Evolutionary conservation across 1,284 basidiomycete species (phyloP).

Genomic region (Microbotryum silenes-acaulis): DNA sequence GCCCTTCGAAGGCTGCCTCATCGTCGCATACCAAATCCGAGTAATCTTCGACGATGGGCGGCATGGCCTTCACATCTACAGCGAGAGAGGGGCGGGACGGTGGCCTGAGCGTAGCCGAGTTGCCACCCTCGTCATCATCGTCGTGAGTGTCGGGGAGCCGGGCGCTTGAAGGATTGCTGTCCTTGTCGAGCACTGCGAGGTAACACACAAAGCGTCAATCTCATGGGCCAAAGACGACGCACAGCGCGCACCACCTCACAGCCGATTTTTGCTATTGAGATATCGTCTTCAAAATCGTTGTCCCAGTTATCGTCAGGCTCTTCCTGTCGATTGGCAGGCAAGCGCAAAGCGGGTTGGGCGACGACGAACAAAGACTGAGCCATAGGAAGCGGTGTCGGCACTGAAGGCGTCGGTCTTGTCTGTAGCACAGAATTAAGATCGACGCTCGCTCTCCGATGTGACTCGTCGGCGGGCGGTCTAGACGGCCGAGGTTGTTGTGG

Average conservation of each 20-base stretch:
- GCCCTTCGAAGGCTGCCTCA: constrained; percentile 53
- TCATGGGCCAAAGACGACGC: not conserved
- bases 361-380: too few species aligned
- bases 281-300: constrained; percentile 90
- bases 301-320: constrained; percentile 94
- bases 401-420: too few species aligned
- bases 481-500: too few species aligned
- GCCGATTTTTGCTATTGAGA: constrained; percentile 75
- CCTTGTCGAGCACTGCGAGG: constrained; percentile 5
- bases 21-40: constrained; percentile 72
- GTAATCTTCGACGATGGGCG: constrained; percentile 67
- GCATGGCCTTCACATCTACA: constrained; percentile 2
- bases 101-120: constrained; percentile 33
- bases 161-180: not conserved
- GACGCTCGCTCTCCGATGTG: too few species aligned
- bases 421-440: too few species aligned
- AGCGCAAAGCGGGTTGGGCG: too few species aligned
- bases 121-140: constrained; percentile 35
- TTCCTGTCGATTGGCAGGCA: constrained; percentile 37
- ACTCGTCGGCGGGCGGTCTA: too few species aligned
- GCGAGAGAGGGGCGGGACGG: not conserved
- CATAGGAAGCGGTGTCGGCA: too few species aligned
- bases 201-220: not conserved
- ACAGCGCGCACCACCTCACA: constrained; percentile 43
- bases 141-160: constrained; percentile 1